Percentiles rank a stretch among this genome's conserved stretches.
phyloP scores from a whole-genome alignment of 2,329 filamentous ascomycete genomes.

The Seiridium unicorne region DNA sequence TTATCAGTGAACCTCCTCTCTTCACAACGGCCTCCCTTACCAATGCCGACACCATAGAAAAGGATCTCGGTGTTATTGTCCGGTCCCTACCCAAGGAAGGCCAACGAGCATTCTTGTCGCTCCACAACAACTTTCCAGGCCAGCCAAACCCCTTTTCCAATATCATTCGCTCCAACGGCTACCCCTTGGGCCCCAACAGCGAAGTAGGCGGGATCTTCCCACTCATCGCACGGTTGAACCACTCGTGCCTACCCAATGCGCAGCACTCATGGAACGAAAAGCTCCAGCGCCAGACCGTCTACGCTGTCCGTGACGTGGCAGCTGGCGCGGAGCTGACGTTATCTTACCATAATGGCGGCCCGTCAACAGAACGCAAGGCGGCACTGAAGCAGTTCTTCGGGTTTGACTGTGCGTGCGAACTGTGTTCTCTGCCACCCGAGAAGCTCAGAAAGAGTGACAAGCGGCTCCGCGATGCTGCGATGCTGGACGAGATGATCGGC shows the following conservation, averaged over 20 bases:
- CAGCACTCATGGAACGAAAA: neutral
- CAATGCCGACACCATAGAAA: neutral
- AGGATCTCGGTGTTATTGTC: neutral
- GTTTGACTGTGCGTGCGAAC: conserved; percentile 5
- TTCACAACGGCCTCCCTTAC: neutral
- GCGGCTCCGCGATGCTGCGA: conserved; percentile 25
- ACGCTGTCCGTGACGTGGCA: conserved; percentile 7
- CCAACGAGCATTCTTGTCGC: conserved; percentile 6
- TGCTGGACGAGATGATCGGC: conserved; percentile 31
- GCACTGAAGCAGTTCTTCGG: neutral
- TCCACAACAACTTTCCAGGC: conserved; percentile 6
- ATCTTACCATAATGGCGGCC: conserved; percentile 6
- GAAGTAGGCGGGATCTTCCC: conserved; percentile 6
- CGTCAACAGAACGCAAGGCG: neutral
- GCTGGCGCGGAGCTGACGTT: conserved; percentile 8
- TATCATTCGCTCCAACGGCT: conserved; percentile 7
- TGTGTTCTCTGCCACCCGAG: neutral
- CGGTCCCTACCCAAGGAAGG: neutral
- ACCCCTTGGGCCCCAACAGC: conserved; percentile 5
- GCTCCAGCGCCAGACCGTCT: neutral
- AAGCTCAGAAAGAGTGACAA: conserved; percentile 22
- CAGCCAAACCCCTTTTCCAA: neutral
- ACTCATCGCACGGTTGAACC: conserved; percentile 6
- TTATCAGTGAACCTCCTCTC: conserved; percentile 5
- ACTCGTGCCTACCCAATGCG: conserved; percentile 4